Conservation (phyloP, 2,329 filamentous ascomycete genomes). For the Ramularia endophylla region DNA sequence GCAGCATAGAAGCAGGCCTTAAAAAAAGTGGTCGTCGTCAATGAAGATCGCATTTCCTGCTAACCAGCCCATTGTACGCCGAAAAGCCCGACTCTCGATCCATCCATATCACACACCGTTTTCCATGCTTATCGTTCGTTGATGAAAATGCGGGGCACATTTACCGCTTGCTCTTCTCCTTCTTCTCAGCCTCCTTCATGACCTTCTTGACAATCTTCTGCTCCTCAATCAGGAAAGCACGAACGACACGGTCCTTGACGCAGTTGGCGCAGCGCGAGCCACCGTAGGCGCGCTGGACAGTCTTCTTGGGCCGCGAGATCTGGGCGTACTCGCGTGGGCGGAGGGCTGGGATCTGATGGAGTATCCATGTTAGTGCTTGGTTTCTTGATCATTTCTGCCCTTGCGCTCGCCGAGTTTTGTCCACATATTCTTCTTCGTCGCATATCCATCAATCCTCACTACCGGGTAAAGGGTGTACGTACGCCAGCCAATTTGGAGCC, state of each 20-base stretch:
- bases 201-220: constrained; percentile 99
- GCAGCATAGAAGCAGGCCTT: no score
- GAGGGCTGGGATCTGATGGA: constrained; percentile 76
- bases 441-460: neutral
- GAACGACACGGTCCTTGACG: constrained; percentile 95
- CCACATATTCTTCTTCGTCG: neutral
- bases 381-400: constrained; percentile 1
- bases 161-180: constrained; percentile 35
- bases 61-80: no score
- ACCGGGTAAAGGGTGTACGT: constrained; percentile 49
- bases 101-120: neutral
- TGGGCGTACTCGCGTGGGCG: constrained; percentile 96
- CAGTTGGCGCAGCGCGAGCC: constrained; percentile 98
- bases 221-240: constrained; percentile 99
- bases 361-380: constrained; percentile 11
- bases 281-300: constrained; percentile 96
- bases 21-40: no score
- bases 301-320: constrained; percentile 99
- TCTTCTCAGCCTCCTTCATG: constrained; percentile 93
- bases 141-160: constrained; percentile 3
- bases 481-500: constrained; percentile 96
- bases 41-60: no score
- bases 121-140: no score
- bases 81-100: no score
- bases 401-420: neutral